Evolutionary conservation across 202 grass and related monocot species (phyloP).

Genomic region (Brachypodium distachyon): DNA sequence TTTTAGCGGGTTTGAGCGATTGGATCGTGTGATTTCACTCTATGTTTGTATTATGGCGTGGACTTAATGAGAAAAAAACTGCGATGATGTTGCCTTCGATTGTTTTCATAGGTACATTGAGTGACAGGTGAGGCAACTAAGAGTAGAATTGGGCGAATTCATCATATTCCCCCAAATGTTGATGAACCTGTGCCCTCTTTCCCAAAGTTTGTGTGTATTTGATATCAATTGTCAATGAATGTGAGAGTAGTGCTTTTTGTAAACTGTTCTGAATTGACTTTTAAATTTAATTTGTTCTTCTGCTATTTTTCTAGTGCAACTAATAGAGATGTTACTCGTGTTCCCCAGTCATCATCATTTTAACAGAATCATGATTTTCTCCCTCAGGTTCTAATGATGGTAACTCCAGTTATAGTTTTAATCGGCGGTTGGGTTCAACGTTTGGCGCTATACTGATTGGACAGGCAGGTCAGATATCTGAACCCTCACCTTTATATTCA

Average conservation of each 20-base stretch:
- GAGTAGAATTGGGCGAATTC: not conserved
- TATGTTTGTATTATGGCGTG: not conserved
- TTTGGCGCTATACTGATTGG: slow-evolving; percentile 30
- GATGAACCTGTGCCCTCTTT: too few relatives aligned
- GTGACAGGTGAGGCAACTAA: not conserved
- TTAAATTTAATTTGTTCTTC: not conserved
- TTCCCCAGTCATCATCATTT: not conserved
- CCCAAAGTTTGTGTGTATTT: too few relatives aligned
- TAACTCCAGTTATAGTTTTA: not conserved
- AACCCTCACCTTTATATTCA: not conserved
- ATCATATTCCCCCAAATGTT: not conserved
- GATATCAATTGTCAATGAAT: not conserved
- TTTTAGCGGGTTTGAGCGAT: not conserved
- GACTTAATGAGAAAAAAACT: not conserved
- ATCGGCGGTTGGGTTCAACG: not conserved
- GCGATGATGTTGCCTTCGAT: not conserved
- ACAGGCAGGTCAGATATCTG: slow-evolving; percentile 27
- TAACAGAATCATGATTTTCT: not conserved
- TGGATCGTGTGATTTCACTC: not conserved
- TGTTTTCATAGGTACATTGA: not conserved
- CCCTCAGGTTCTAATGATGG: not conserved
- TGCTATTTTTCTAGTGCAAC: not conserved
- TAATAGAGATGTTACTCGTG: not conserved
- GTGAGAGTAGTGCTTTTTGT: not conserved
- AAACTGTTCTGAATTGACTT: not conserved